These are phyloP conservation scores for Silene latifolia DNA, from an alignment of 148 eudicot species.

Conservation along the genomic window DNA sequence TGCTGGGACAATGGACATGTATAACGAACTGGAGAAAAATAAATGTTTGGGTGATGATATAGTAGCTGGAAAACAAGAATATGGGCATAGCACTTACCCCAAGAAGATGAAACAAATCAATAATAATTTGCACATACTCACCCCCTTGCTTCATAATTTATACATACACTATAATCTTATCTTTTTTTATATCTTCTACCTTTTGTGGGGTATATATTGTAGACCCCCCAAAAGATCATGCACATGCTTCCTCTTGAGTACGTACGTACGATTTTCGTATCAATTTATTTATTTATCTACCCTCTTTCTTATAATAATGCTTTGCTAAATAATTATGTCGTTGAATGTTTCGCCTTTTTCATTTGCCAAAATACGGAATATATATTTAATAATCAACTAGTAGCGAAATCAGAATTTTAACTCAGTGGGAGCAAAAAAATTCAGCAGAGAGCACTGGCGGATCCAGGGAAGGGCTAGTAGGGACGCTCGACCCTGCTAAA, in stretches of 20 bases:
- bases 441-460: too few species aligned
- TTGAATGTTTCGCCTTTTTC: background rate
- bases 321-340: background rate
- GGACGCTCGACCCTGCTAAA: too few species aligned
- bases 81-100: conserved; percentile 31
- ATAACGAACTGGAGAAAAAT: too few species aligned
- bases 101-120: conserved; percentile 30
- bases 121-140: background rate
- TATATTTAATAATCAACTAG: too few species aligned
- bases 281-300: background rate
- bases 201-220: conserved; percentile 9
- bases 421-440: too few species aligned
- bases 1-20: too few species aligned
- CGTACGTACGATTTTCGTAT: conserved; percentile 28
- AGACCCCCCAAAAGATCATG: conserved; percentile 21
- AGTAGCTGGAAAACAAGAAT: background rate
- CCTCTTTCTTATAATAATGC: background rate
- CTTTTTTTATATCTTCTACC: conserved; percentile 1
- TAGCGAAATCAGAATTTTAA: too few species aligned
- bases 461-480: too few species aligned
- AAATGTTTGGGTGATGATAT: too few species aligned
- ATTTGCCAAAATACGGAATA: background rate
- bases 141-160: conserved; percentile 16
- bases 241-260: conserved; percentile 22
- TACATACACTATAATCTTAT: background rate